A percentile compares a stretch with the other conserved stretches of the same genome.
These are phyloP conservation scores for Mycena latifolia DNA, from an alignment of 768 basidiomycete species.

Conservation along the genomic window DNA sequence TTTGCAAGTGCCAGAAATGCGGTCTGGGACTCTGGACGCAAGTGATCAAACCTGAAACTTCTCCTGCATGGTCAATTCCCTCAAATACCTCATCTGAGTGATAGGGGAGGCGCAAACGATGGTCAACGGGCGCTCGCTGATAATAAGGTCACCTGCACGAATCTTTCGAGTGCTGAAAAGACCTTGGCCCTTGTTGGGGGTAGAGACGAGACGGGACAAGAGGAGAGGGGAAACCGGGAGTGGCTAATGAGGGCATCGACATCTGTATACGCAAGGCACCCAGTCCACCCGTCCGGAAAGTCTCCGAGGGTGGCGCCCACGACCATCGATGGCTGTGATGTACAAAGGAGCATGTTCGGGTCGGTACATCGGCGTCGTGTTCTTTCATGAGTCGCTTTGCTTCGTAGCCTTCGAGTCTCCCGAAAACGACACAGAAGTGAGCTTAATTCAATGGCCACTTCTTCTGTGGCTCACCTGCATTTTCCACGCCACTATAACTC, in stretches of 20 bases:
- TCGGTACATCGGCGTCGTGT: constrained; percentile 2
- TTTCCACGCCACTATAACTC: constrained; percentile 7
- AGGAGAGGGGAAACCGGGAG: constrained; percentile 26
- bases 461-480: not conserved
- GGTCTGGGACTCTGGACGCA: constrained; percentile 37
- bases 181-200: constrained; percentile 24
- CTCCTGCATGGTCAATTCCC: not conserved
- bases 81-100: not conserved
- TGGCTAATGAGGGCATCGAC: constrained; percentile 16
- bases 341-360: not conserved
- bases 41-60: constrained; percentile 33
- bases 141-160: constrained; percentile 20
- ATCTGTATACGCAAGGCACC: constrained; percentile 18
- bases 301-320: not conserved
- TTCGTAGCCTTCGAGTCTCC: constrained; percentile 17
- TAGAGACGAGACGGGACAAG: constrained; percentile 9
- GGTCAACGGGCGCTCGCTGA: constrained; percentile 31
- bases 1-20: constrained; percentile 33
- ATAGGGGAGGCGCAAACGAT: not conserved
- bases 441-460: too few species aligned
- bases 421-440: not conserved
- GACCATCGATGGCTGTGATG: constrained; percentile 9
- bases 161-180: constrained; percentile 17
- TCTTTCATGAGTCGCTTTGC: not conserved
- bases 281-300: constrained; percentile 19